phyloP scores from a whole-genome alignment of 768 basidiomycete species.

The Auricularia sp. region DNA sequence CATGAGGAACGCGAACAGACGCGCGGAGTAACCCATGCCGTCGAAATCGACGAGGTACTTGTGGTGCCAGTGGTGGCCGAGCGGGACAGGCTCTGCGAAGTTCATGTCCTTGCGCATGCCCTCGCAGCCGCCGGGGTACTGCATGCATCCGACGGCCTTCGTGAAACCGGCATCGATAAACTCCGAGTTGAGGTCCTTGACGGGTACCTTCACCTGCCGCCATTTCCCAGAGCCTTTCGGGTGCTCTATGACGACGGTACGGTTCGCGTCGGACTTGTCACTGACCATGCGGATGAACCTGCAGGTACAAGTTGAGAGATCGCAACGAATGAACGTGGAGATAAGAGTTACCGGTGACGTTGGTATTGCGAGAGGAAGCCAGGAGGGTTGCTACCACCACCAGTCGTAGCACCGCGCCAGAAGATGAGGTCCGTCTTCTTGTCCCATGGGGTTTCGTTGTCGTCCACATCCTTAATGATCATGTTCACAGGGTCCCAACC shows the following conservation, averaged over 20 bases:
- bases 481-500: slow-evolving; percentile 77
- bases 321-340: neutral
- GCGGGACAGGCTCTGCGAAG: slow-evolving; percentile 63
- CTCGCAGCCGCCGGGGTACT: slow-evolving; percentile 66
- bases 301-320: slow-evolving; percentile 16
- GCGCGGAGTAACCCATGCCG: slow-evolving; percentile 89
- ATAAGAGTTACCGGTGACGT: slow-evolving; percentile 39
- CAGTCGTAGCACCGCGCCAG: slow-evolving; percentile 95
- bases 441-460: slow-evolving; percentile 83
- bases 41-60: slow-evolving; percentile 90
- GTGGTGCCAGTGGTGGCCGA: slow-evolving; percentile 85
- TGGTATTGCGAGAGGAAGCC: slow-evolving; percentile 80
- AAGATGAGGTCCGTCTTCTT: slow-evolving; percentile 79
- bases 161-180: slow-evolving; percentile 87
- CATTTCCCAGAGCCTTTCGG: slow-evolving; percentile 48
- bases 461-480: slow-evolving; percentile 64
- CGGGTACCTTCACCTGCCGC: slow-evolving; percentile 50
- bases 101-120: slow-evolving; percentile 55
- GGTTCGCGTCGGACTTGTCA: slow-evolving; percentile 37
- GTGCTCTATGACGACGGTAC: slow-evolving; percentile 60
- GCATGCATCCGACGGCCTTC: slow-evolving; percentile 53
- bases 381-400: slow-evolving; percentile 79
- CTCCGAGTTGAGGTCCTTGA: slow-evolving; percentile 55
- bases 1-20: slow-evolving; percentile 75
- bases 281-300: slow-evolving; percentile 71